A percentile compares a stretch with the other conserved stretches of the same genome.
Evolutionary conservation across 176 grass and related monocot genomes (phyloP).

Genomic region (Ensete ventricosum): DNA sequence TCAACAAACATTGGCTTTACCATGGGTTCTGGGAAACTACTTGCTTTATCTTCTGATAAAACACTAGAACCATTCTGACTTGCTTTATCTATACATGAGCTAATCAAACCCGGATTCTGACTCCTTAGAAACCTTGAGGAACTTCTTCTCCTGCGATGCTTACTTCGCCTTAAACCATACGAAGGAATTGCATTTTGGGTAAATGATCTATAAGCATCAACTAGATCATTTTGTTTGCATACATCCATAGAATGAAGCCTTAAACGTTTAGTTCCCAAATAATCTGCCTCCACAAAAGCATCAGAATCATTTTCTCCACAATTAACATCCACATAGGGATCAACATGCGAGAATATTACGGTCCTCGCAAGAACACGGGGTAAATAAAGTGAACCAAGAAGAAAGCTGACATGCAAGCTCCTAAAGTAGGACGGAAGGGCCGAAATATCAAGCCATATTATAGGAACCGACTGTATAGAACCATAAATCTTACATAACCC

Average conservation of each 20-base stretch:
- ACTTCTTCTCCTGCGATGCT: conserved; percentile 68
- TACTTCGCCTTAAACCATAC: conserved; percentile 36
- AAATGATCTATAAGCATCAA: conserved; percentile 21
- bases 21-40: neutral
- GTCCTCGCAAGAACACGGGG: conserved; percentile 29
- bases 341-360: neutral
- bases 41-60: neutral
- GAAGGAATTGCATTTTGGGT: conserved; percentile 26
- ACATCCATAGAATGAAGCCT: neutral
- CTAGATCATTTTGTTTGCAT: neutral
- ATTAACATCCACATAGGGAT: neutral
- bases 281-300: conserved; percentile 17
- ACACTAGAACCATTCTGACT: no score
- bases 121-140: conserved; percentile 32
- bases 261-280: conserved; percentile 6
- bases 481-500: conserved; percentile 55
- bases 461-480: conserved; percentile 21
- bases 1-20: conserved; percentile 12
- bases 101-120: conserved; percentile 11
- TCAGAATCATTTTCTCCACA: conserved; percentile 20
- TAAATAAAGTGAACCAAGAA: conserved; percentile 44
- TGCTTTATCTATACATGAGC: conserved; percentile 9
- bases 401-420: conserved; percentile 43
- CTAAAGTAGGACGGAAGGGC: conserved; percentile 63
- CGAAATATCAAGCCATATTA: conserved; percentile 58